Base-by-base conservation (phyloP, 331 rosid genomes). In the Arachis monticola region DNA sequence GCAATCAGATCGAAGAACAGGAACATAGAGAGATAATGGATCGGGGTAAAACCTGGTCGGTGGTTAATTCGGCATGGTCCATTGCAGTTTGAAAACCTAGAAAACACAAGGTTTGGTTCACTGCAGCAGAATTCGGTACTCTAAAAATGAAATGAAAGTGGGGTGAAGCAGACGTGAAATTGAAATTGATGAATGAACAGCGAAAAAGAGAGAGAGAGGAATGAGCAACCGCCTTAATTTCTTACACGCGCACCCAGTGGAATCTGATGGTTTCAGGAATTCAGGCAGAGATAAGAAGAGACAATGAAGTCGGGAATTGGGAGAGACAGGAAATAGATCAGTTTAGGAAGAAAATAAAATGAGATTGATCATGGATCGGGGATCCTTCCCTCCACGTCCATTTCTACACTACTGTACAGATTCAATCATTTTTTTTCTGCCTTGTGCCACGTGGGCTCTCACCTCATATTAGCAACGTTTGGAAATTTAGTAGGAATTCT, bases 51-150 rank as follows among this genome's bases (percentile, higher is more conserved):
- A 88, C 97, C 95, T 89, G 91, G 60, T 91, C 92, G 42, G 88
- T 71, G 86, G 87, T 79, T 77, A 91, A 85, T 77, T 87, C 97
- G 57, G 90, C 90, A 8, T 85, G 92, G 79, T 91, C 95, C 92
- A 88, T 88, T 22, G 47, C 14, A 60, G 57, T 53, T 60, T 0
- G 47, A 70, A 81, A 74, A 64, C 86, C 79, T 81, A 70, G 77
- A 81, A 78, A 0, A 14, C 10, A 27, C 48, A 68, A 71, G 4
- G 52, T 32, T 32, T 32, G 38, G 46, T 82, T 47, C 38, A 67
- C 6, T 44, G 11, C 57, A 53, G 77, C 7, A 64, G 65, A 55
- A 50, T 9, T 78, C n/a, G 9, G 50, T 10, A 59, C 55, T 44
- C 46, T 62, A 60, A 10, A 14, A 44, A 56, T 6, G 55, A 60